Evolutionary conservation across 1,139 yeast genomes (phyloP).

Genomic region (Yamadazyma aaseri): DNA sequence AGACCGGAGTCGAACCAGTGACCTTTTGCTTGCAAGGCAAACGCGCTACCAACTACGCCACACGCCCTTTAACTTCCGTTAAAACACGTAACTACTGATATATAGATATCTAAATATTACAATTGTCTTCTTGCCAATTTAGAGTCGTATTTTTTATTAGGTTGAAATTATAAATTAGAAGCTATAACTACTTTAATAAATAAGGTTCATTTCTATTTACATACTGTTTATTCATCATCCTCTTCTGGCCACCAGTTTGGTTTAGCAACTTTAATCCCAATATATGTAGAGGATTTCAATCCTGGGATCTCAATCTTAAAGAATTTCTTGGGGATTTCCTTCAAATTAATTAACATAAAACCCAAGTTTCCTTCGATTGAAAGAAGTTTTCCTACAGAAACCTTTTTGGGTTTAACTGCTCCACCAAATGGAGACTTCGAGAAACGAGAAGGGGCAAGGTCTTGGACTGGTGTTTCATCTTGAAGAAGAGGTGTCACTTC

Average conservation of each 20-base stretch:
- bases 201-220: too few relatives aligned
- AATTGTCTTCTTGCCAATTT: too few relatives aligned
- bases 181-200: too few relatives aligned
- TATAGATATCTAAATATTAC: too few relatives aligned
- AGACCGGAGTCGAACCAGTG: conserved; percentile 20
- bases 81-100: background rate
- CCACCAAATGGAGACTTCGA: conserved; percentile 33
- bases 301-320: conserved; percentile 33
- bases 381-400: conserved; percentile 59
- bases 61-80: conserved; percentile 52
- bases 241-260: conserved; percentile 70
- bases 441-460: conserved; percentile 10
- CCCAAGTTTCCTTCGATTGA: conserved; percentile 62
- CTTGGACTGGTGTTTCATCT: conserved; percentile 14
- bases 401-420: conserved; percentile 30
- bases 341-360: conserved; percentile 55
- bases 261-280: conserved; percentile 47
- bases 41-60: conserved; percentile 76
- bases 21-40: conserved; percentile 67
- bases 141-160: too few relatives aligned
- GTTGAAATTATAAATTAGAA: too few relatives aligned
- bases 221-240: conserved; percentile 2
- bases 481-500: conserved; percentile 21
- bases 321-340: conserved; percentile 32
- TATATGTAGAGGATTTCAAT: conserved; percentile 21